Conservation (phyloP, 192 early-diverging fungal species). For the Entomortierella beljakovae region DNA sequence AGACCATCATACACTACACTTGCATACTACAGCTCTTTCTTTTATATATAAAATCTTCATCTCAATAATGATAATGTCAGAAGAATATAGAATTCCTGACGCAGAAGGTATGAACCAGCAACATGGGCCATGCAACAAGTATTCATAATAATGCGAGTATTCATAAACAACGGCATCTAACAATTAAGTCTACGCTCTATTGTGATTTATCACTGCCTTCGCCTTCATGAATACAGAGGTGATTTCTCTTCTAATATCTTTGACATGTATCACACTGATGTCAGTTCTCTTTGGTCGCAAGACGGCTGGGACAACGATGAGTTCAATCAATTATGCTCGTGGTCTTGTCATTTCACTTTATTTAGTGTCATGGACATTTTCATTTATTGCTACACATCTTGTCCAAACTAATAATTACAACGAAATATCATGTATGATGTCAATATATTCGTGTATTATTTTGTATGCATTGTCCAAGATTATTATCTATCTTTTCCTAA, state of each 20-base stretch:
- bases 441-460: slow-evolving; percentile 41
- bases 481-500: slow-evolving; percentile 59
- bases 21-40: no score
- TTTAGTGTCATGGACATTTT: slow-evolving; percentile 56
- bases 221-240: slow-evolving; percentile 1
- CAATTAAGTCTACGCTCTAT: background rate
- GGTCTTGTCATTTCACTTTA: slow-evolving; percentile 55
- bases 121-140: no score
- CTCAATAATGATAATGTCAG: no score
- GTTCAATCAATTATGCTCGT: slow-evolving; percentile 56
- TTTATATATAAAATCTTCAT: no score
- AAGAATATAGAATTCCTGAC: no score
- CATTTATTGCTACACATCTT: slow-evolving; percentile 42
- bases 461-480: slow-evolving; percentile 56
- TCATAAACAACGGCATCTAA: background rate
- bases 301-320: slow-evolving; percentile 24
- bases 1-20: no score
- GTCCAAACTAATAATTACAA: slow-evolving; percentile 36
- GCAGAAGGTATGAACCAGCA: no score
- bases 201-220: background rate
- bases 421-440: slow-evolving; percentile 20
- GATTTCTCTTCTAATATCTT: slow-evolving; percentile 19
- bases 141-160: no score
- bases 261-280: slow-evolving; percentile 35
- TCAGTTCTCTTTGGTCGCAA: slow-evolving; percentile 34